Evolutionary conservation across 2,329 filamentous ascomycete genomes (phyloP).

Genomic region (Fusarium decemcellulare): DNA sequence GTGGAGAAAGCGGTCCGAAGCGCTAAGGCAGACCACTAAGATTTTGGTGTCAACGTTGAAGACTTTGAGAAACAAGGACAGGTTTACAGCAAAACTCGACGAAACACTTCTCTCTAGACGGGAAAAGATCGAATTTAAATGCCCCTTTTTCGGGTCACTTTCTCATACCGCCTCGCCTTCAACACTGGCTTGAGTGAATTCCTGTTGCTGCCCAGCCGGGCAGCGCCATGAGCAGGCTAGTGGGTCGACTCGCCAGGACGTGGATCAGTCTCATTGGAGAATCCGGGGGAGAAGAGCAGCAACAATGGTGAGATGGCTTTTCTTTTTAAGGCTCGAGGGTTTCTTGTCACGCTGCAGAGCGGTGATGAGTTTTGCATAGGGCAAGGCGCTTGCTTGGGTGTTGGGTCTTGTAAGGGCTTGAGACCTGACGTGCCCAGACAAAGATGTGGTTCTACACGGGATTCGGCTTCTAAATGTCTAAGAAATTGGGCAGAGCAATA

Average conservation of each 20-base stretch:
- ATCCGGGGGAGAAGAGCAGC: slow-evolving; percentile 12
- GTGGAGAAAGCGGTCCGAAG: slow-evolving; percentile 25
- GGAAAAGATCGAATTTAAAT: slow-evolving; percentile 9
- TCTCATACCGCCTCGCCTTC: slow-evolving; percentile 32
- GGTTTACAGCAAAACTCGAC: background rate
- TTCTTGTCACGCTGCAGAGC: slow-evolving; percentile 15
- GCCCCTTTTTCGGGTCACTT: background rate
- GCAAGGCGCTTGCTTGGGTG: slow-evolving; percentile 5
- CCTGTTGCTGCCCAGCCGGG: slow-evolving; percentile 47
- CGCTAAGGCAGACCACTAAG: background rate
- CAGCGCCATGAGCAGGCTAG: slow-evolving; percentile 1
- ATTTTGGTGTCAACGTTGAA: slow-evolving; percentile 5
- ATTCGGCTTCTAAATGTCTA: no score
- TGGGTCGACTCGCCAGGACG: slow-evolving; percentile 42
- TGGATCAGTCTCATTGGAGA: slow-evolving; percentile 49
- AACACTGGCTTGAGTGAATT: slow-evolving; percentile 31
- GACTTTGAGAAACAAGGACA: slow-evolving; percentile 1
- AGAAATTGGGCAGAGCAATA: no score
- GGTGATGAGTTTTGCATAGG: slow-evolving; percentile 35
- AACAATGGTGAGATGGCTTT: slow-evolving; percentile 36
- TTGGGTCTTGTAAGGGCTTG: slow-evolving; percentile 12
- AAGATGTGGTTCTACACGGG: no score
- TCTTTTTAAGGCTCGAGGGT: slow-evolving; percentile 24
- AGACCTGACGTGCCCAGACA: background rate
- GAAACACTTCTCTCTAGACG: background rate